These are phyloP conservation scores for Pseudogymnoascus sp. DNA, from an alignment of 2,329 filamentous ascomycete species.

Conservation along the genomic window DNA sequence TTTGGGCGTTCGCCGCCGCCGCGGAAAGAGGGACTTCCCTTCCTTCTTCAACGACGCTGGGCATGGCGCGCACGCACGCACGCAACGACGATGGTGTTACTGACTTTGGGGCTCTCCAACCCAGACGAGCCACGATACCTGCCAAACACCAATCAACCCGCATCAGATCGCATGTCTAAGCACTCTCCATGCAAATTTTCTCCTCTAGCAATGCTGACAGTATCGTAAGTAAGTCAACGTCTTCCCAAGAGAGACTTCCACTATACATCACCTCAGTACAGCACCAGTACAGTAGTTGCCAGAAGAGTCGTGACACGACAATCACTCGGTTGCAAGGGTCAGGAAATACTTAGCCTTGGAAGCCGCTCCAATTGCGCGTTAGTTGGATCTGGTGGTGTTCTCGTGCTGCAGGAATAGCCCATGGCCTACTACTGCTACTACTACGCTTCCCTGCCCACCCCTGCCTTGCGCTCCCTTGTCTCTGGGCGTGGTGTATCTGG, in stretches of 20 bases:
- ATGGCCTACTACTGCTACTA: neutral
- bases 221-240: neutral
- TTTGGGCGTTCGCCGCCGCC: neutral
- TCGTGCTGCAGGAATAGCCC: neutral
- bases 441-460: neutral
- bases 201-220: neutral
- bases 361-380: neutral
- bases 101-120: neutral
- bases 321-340: neutral
- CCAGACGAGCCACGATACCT: neutral
- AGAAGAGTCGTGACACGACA: neutral
- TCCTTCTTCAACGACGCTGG: neutral
- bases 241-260: neutral
- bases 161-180: neutral
- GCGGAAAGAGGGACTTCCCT: neutral
- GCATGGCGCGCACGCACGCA: neutral
- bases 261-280: neutral
- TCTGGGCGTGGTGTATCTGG: neutral
- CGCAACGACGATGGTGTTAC: neutral
- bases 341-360: neutral
- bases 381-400: slow-evolving; percentile 5
- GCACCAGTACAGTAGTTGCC: neutral
- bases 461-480: neutral
- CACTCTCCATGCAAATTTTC: neutral
- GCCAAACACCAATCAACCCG: neutral